phyloP scores from a whole-genome alignment of 768 basidiomycete species.

The Lentinus tigrinus region DNA sequence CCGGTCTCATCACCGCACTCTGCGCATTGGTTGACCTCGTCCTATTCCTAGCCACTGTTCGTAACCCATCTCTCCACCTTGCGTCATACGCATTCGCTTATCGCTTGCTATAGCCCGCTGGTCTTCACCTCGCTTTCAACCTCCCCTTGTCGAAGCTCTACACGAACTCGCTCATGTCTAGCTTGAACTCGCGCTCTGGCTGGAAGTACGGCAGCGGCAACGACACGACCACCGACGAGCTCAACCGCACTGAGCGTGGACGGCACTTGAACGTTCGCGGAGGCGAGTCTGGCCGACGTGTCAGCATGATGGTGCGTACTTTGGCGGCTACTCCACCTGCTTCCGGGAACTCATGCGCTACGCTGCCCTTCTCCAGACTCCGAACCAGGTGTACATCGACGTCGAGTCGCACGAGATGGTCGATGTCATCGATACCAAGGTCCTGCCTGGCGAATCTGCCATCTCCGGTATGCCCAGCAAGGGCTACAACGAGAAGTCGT shows the following conservation, averaged over 20 bases:
- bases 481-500: slow-evolving; percentile 13
- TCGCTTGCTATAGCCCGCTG: slow-evolving; percentile 13
- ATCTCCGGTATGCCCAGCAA: slow-evolving; percentile 2
- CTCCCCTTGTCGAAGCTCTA: slow-evolving; percentile 39
- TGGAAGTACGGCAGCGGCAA: slow-evolving; percentile 28
- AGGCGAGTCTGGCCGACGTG: slow-evolving; percentile 12
- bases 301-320: slow-evolving; percentile 16
- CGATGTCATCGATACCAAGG: slow-evolving; percentile 9
- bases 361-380: too few species aligned
- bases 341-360: too few species aligned
- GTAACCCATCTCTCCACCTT: background rate
- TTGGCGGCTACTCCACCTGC: too few species aligned
- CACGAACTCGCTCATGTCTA: slow-evolving; percentile 39
- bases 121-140: slow-evolving; percentile 35
- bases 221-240: slow-evolving; percentile 11
- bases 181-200: slow-evolving; percentile 36
- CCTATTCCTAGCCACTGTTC: slow-evolving; percentile 30
- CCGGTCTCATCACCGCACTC: slow-evolving; percentile 35
- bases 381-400: slow-evolving; percentile 24
- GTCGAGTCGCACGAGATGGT: slow-evolving; percentile 30
- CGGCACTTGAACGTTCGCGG: slow-evolving; percentile 9
- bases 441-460: background rate
- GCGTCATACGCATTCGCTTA: background rate
- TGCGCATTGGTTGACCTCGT: slow-evolving; percentile 27
- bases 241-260: slow-evolving; percentile 6